Evolutionary conservation across 2,329 filamentous ascomycete species (phyloP).

Genomic region (Paracorniculantispora psalliotae): DNA sequence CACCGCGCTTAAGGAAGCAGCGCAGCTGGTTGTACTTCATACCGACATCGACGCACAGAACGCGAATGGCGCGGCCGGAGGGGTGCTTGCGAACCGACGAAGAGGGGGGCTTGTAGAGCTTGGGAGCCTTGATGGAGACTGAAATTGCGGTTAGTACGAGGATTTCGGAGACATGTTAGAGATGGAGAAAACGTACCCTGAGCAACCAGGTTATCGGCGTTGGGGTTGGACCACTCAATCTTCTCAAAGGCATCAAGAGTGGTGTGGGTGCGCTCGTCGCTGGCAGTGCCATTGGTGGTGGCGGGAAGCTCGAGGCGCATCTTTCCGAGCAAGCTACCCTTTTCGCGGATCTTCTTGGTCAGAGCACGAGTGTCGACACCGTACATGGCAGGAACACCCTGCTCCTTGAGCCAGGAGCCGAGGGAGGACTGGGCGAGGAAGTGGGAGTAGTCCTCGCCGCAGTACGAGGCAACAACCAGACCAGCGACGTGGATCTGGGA

Average conservation of each 20-base stretch:
- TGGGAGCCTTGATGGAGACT: conserved; percentile 88
- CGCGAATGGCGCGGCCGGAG: conserved; percentile 78
- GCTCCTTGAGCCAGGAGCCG: conserved; percentile 92
- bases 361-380: conserved; percentile 90
- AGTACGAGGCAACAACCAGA: conserved; percentile 84
- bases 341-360: conserved; percentile 88
- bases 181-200: conserved; percentile 65
- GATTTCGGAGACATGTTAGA: conserved; percentile 10
- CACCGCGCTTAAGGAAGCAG: conserved; percentile 83
- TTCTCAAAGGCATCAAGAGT: conserved; percentile 59
- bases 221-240: conserved; percentile 87
- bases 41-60: conserved; percentile 92
- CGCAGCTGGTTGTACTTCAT: conserved; percentile 98
- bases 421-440: conserved; percentile 86
- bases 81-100: conserved; percentile 75
- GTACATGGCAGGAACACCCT: conserved; percentile 89
- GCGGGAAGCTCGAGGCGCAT: conserved; percentile 64
- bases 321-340: conserved; percentile 94
- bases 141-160: conserved; percentile 36
- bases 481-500: conserved; percentile 90
- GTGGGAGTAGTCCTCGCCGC: conserved; percentile 93
- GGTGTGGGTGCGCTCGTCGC: conserved; percentile 20
- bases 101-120: conserved; percentile 73
- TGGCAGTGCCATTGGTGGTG: conserved; percentile 37
- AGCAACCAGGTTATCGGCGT: conserved; percentile 85